Percentiles rank a stretch among this genome's conserved stretches.
Conservation (phyloP, 768 basidiomycete species). For the Russula earlei region DNA sequence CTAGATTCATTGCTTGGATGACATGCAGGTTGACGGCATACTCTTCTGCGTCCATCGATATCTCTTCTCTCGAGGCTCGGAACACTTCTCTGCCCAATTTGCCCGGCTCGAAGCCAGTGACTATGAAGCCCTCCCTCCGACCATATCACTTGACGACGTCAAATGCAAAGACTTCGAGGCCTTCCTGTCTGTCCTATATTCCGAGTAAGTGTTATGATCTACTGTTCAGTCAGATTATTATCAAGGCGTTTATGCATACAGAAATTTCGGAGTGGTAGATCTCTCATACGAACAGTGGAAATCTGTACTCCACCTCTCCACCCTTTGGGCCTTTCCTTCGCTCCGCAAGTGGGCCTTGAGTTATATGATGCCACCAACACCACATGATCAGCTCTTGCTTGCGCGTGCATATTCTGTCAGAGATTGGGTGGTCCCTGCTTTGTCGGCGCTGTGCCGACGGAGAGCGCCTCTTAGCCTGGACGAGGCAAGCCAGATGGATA, state of each 20-base stretch:
- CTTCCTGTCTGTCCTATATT: too few relatives aligned
- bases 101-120: not conserved
- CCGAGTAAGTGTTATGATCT: too few relatives aligned
- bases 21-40: not conserved
- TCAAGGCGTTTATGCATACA: not conserved
- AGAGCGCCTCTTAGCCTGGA: not conserved
- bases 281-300: conserved; percentile 22
- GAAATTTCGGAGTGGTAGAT: conserved; percentile 1
- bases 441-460: conserved; percentile 6
- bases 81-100: conserved; percentile 1
- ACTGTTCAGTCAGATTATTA: not conserved
- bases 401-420: conserved; percentile 8
- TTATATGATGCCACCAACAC: not conserved
- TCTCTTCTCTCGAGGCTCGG: conserved; percentile 5
- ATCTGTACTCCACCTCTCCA: conserved; percentile 23
- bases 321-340: conserved; percentile 25
- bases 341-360: conserved; percentile 19
- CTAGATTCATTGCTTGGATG: not conserved
- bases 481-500: conserved; percentile 3
- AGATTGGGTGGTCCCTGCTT: conserved; percentile 2
- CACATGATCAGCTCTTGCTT: conserved; percentile 5
- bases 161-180: not conserved
- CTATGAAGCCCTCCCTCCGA: not conserved
- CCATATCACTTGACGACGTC: not conserved
- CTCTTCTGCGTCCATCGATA: conserved; percentile 11